phyloP scores from a whole-genome alignment of 345 rosid genomes.

The Hypericum perforatum region DNA sequence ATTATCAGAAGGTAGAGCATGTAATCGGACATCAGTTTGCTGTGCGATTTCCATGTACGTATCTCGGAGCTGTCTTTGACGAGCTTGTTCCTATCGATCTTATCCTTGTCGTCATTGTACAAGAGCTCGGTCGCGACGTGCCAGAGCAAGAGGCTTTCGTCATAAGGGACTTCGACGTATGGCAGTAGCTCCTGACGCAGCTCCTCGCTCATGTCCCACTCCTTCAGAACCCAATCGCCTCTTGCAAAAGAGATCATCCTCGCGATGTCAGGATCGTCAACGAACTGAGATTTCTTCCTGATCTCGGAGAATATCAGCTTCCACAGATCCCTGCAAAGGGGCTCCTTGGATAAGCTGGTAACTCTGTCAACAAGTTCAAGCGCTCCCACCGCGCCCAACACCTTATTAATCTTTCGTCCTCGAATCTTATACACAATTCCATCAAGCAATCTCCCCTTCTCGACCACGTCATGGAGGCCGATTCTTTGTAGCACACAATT shows the following conservation, averaged over 20 bases:
- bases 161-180: conserved; percentile 8
- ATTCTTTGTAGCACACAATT: too few relatives aligned
- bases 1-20: conserved; percentile 43
- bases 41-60: conserved; percentile 13
- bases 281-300: conserved; percentile 22
- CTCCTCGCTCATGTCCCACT: not conserved
- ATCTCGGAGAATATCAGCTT: conserved; percentile 35
- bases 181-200: conserved; percentile 16
- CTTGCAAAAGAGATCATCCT: conserved; percentile 38
- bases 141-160: conserved; percentile 18
- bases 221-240: conserved; percentile 46
- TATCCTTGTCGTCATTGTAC: conserved; percentile 10
- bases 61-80: not conserved
- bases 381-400: conserved; percentile 11
- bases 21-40: conserved; percentile 50
- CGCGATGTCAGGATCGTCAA: conserved; percentile 34
- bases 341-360: conserved; percentile 24
- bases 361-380: conserved; percentile 27
- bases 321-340: conserved; percentile 41
- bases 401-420: not conserved
- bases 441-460: too few relatives aligned
- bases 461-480: too few relatives aligned
- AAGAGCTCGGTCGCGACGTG: conserved; percentile 55
- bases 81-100: not conserved
- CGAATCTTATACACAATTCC: not conserved